A percentile compares a stretch with the other conserved stretches of the same genome.
These are phyloP conservation scores for Beauveria varroae DNA, from an alignment of 2,329 filamentous ascomycete species.

Conservation along the genomic window DNA sequence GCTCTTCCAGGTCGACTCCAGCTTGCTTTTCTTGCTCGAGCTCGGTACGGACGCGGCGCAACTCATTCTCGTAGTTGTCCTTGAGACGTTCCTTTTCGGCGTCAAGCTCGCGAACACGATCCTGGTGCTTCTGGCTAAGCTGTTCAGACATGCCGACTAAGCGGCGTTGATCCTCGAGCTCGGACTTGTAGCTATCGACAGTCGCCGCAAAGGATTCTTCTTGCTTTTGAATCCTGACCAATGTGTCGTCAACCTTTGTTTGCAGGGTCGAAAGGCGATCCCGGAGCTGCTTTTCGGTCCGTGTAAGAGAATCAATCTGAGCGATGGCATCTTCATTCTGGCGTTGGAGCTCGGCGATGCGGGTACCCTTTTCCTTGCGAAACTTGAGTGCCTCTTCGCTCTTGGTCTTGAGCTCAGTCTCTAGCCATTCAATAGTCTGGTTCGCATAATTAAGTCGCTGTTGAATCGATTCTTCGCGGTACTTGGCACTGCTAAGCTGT, in stretches of 20 bases:
- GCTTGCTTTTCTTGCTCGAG: constrained; percentile 47
- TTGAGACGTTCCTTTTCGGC: constrained; percentile 50
- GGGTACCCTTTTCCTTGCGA: constrained; percentile 88
- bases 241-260: constrained; percentile 76
- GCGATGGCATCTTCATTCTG: constrained; percentile 78
- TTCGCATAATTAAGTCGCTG: constrained; percentile 86
- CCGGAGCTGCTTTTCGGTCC: constrained; percentile 72
- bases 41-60: constrained; percentile 48
- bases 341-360: constrained; percentile 81
- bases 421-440: constrained; percentile 88
- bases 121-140: constrained; percentile 63
- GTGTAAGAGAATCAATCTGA: constrained; percentile 67
- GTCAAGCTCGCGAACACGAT: constrained; percentile 63
- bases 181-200: constrained; percentile 81
- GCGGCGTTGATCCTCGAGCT: constrained; percentile 72
- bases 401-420: constrained; percentile 86
- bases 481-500: constrained; percentile 72
- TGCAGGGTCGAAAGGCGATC: constrained; percentile 77
- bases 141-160: constrained; percentile 77
- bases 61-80: constrained; percentile 57
- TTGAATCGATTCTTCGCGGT: constrained; percentile 81
- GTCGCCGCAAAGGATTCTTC: constrained; percentile 74
- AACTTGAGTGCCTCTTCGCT: constrained; percentile 79
- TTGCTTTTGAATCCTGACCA: constrained; percentile 75
- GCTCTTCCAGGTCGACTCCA: constrained; percentile 39